Percentiles rank a stretch among this genome's conserved stretches.
Evolutionary conservation across 331 rosid species (phyloP).

Genomic region (Prunus yedoensis): DNA sequence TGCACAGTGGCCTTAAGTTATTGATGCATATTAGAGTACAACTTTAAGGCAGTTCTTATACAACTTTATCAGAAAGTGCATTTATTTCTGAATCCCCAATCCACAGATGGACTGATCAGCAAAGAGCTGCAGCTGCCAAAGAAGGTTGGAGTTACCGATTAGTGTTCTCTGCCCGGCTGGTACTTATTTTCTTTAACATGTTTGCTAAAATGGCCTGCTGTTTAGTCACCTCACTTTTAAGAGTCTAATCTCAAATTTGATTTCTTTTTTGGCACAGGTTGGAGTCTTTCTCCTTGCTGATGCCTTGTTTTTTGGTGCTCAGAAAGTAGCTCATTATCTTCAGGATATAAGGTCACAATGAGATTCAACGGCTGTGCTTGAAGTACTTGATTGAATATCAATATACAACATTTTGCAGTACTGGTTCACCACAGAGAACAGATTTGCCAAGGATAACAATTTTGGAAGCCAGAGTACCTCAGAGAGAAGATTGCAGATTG

Average conservation of each 20-base stretch:
- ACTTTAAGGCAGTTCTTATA: conserved; percentile 3
- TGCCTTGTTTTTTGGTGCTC: conserved; percentile 73
- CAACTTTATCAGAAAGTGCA: conserved; percentile 3
- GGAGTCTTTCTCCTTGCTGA: conserved; percentile 67
- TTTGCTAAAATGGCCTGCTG: neutral
- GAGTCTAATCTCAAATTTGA: conserved; percentile 1
- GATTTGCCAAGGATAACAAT: neutral
- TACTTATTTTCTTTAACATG: conserved; percentile 23
- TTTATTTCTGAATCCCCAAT: conserved; percentile 14
- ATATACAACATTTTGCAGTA: conserved; percentile 12
- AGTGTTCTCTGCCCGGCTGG: conserved; percentile 88
- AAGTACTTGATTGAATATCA: neutral
- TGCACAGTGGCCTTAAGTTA: neutral
- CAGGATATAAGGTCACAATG: conserved; percentile 69
- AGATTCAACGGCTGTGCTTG: conserved; percentile 22
- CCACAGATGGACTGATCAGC: conserved; percentile 92
- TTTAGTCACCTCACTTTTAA: neutral
- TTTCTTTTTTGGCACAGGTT: conserved; percentile 43
- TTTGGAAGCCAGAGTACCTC: conserved; percentile 1
- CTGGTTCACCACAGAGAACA: conserved; percentile 15
- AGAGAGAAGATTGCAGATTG: neutral
- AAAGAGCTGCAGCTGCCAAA: conserved; percentile 77
- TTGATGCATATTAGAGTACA: neutral
- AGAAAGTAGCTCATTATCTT: conserved; percentile 64
- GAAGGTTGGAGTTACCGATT: conserved; percentile 89